Base-by-base conservation (phyloP, 768 basidiomycete species). In the Cyclocybe aegerita region DNA sequence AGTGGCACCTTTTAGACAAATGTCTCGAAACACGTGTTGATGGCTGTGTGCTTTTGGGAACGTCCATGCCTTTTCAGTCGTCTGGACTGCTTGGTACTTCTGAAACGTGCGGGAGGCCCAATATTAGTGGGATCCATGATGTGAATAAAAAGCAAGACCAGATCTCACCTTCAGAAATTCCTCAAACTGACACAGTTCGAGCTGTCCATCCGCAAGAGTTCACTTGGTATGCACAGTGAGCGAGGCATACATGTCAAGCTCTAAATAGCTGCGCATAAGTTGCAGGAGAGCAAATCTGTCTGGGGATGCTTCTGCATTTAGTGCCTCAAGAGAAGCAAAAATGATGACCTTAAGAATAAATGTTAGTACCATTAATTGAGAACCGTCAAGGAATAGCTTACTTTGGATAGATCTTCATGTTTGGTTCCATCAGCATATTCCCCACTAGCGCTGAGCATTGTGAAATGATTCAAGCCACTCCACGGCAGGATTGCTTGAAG, bases 21-120 rank as follows among this genome's bases (percentile, higher is more conserved):
- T 72, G 39, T 73, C 64, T 3, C 52, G 50, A 32, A 70, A 60
- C 1, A 66, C 42, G 47, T 76, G 71, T 4, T 52, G 43, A 39
- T 69, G 66, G 2, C 55, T 52, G 37, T 76, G 74, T 0, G 50
- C 44, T 52, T 75, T 75, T 0, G 66, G 70, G 43, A 72, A 74
- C 23, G 70, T 49, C 65, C 68, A 70, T 29, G 62, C 49, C 57
- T 67, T 64, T 5, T 11, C 30, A 23, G 23, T 23, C 23, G 23
- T 23, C 23, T 23, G 23, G 23, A 23, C 23, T 23, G 23, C 23
- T 16, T 32, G 41, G 43, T 55, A 40, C 14, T 35, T 10, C n/a
- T 7, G 1, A 32, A 34, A 23, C 23, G 23, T 23, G 23, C 23
- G 23, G 23, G 23, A 23, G 23, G 23, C 23, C 15, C 16, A 44